phyloP scores from a whole-genome alignment of 1,284 basidiomycete species.

The Tetrapyrgos nigripes region DNA sequence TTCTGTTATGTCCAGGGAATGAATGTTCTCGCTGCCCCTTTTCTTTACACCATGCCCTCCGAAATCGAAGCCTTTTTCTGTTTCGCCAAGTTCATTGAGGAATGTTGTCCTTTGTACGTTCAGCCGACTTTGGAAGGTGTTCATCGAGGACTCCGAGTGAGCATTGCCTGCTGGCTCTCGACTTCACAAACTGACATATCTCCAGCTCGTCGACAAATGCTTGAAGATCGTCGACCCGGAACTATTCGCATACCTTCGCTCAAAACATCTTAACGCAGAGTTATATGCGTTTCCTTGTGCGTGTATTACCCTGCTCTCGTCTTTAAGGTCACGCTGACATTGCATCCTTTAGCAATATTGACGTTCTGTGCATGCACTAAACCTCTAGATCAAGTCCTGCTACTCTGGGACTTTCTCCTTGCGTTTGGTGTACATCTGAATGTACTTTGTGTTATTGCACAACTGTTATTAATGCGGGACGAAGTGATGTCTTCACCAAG shows the following conservation, averaged over 20 bases:
- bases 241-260: slow-evolving; percentile 81
- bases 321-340: neutral
- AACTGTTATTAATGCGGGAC: slow-evolving; percentile 88
- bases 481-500: slow-evolving; percentile 87
- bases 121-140: slow-evolving; percentile 96
- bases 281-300: slow-evolving; percentile 96
- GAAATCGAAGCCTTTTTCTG: slow-evolving; percentile 97
- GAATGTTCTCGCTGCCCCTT: slow-evolving; percentile 98
- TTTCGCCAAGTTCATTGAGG: slow-evolving; percentile 94
- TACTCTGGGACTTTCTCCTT: slow-evolving; percentile 96
- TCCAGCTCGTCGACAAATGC: slow-evolving; percentile 91
- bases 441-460: slow-evolving; percentile 95
- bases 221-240: slow-evolving; percentile 90
- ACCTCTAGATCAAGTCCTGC: slow-evolving; percentile 91
- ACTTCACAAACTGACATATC: neutral
- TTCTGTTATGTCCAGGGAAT: slow-evolving; percentile 98
- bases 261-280: slow-evolving; percentile 96
- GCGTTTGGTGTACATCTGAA: slow-evolving; percentile 97
- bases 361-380: slow-evolving; percentile 97
- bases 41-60: slow-evolving; percentile 94
- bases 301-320: slow-evolving; percentile 35
- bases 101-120: slow-evolving; percentile 92
- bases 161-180: slow-evolving; percentile 22
- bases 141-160: slow-evolving; percentile 89
- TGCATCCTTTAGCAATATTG: slow-evolving; percentile 73